Conservation (phyloP, 768 basidiomycete genomes). For the Suillus plorans region DNA sequence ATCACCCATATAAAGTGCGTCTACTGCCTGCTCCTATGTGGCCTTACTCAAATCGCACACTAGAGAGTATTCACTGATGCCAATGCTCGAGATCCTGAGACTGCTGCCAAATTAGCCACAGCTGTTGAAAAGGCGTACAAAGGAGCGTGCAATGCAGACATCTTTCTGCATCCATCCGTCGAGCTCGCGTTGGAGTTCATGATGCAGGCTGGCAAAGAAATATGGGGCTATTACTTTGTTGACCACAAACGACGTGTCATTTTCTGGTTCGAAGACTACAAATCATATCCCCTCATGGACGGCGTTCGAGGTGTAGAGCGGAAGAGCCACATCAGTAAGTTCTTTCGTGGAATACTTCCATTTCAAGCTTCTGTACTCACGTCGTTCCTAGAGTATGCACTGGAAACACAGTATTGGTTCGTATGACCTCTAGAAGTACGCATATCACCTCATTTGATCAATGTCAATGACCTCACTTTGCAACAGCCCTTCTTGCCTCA, state of each 20-base stretch:
- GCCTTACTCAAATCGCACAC: neutral
- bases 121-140: neutral
- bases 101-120: neutral
- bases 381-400: constrained; percentile 15
- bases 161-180: neutral
- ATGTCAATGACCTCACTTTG: neutral
- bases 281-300: constrained; percentile 30
- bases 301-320: constrained; percentile 38
- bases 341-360: neutral
- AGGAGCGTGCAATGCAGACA: neutral
- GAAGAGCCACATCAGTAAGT: constrained; percentile 41
- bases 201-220: neutral
- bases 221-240: constrained; percentile 43
- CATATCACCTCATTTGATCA: neutral
- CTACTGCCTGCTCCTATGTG: too few species aligned
- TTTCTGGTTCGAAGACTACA: constrained; percentile 47
- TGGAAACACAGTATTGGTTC: constrained; percentile 31
- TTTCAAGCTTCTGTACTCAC: neutral
- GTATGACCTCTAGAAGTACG: neutral
- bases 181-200: constrained; percentile 13
- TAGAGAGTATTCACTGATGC: constrained; percentile 15
- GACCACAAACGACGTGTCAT: constrained; percentile 40
- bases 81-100: constrained; percentile 1
- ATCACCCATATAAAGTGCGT: constrained; percentile 39
- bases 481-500: neutral